These are phyloP conservation scores for Rhizopus delemar DNA, from an alignment of 371 early-diverging fungal genomes.

Conservation along the genomic window DNA sequence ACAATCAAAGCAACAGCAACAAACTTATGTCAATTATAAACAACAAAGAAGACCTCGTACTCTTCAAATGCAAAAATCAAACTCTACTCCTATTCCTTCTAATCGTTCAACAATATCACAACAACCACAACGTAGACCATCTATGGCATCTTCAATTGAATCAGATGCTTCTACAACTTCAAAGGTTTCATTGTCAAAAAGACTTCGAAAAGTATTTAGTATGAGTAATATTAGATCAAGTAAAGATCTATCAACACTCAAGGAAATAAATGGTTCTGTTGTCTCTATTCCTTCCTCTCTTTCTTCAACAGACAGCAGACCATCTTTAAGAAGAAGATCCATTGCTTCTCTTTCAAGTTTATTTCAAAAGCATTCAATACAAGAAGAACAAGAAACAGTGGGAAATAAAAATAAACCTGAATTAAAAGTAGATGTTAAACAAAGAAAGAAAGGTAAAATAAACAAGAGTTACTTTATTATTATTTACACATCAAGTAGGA, in stretches of 20 bases:
- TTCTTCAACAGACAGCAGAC: constrained; percentile 10
- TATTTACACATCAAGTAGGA: constrained; percentile 8
- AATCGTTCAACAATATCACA: constrained; percentile 14
- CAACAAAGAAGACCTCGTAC: constrained; percentile 27
- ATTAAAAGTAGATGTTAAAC: constrained; percentile 25
- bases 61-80: constrained; percentile 34
- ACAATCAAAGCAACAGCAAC: constrained; percentile 12
- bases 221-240: constrained; percentile 39
- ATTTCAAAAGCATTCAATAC: constrained; percentile 31
- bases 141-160: constrained; percentile 31
- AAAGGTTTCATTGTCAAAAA: constrained; percentile 47
- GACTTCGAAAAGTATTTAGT: constrained; percentile 54
- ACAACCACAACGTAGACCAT: constrained; percentile 22
- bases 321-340: constrained; percentile 43
- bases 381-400: constrained; percentile 19
- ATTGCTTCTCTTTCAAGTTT: constrained; percentile 42
- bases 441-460: constrained; percentile 24
- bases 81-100: constrained; percentile 28
- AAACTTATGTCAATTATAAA: not conserved
- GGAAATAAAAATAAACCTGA: constrained; percentile 31
- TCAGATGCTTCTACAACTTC: constrained; percentile 34
- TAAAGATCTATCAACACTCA: constrained; percentile 10
- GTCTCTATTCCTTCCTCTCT: constrained; percentile 18
- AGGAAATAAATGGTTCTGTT: constrained; percentile 11
- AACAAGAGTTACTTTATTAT: constrained; percentile 16